Conservation (phyloP, 2,329 filamentous ascomycete genomes). For the Sclerotinia subarctica region DNA sequence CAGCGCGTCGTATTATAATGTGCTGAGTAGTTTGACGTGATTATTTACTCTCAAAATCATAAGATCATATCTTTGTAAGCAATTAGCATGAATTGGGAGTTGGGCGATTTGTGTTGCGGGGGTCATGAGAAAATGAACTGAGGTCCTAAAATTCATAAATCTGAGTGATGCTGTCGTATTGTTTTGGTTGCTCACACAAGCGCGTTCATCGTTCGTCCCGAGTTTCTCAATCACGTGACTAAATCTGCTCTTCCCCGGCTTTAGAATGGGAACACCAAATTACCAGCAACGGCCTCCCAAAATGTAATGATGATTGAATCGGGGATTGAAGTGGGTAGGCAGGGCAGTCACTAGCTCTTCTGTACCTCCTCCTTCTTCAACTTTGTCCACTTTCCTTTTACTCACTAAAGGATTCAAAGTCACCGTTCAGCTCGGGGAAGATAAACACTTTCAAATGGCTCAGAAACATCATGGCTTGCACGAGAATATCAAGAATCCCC, state of each 20-base stretch:
- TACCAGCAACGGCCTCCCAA: not conserved
- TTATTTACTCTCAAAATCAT: slow-evolving; percentile 23
- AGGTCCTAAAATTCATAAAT: slow-evolving; percentile 19
- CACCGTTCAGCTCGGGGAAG: not conserved
- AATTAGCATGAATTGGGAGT: slow-evolving; percentile 1
- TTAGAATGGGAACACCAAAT: not conserved
- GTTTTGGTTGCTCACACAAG: slow-evolving; percentile 20
- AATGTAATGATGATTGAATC: slow-evolving; percentile 1
- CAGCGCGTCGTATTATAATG: slow-evolving; percentile 33
- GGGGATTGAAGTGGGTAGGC: not conserved
- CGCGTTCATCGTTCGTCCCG: slow-evolving; percentile 10
- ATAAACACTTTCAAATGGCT: not conserved
- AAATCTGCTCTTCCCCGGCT: not conserved
- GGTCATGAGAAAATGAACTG: slow-evolving; percentile 22
- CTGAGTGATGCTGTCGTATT: slow-evolving; percentile 27
- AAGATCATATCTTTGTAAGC: slow-evolving; percentile 31
- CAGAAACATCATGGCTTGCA: slow-evolving; percentile 11
- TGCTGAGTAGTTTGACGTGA: slow-evolving; percentile 14
- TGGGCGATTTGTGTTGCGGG: slow-evolving; percentile 20
- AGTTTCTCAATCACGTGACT: not conserved
- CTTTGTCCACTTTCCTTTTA: not conserved
- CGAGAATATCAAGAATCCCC: not conserved
- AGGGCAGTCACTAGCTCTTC: not conserved
- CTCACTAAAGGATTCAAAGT: not conserved
- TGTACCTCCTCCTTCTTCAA: not conserved